A percentile compares a stretch with the other conserved stretches of the same genome.
These are phyloP conservation scores for Lactuca saligna DNA, from an alignment of 129 eudicot genomes.

Conservation along the genomic window DNA sequence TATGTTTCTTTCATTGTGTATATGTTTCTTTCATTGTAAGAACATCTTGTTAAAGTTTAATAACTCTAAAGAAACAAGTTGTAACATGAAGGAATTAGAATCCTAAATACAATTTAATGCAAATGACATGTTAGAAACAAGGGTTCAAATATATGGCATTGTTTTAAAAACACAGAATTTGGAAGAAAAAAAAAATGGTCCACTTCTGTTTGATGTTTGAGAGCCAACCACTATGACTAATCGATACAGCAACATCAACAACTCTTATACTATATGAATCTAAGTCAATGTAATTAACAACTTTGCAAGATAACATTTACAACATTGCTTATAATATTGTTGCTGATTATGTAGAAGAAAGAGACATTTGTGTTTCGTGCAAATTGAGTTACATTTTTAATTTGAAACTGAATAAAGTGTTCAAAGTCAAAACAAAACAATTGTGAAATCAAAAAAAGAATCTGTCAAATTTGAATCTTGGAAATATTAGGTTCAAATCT, in stretches of 20 bases:
- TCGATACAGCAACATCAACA: neutral
- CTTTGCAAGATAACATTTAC: neutral
- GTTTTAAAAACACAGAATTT: too few relatives aligned
- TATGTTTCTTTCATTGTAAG: neutral
- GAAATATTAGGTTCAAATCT: too few relatives aligned
- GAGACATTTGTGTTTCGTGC: neutral
- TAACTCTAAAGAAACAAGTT: neutral
- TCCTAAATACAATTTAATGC: neutral
- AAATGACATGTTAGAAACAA: neutral
- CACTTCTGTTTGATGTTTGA: neutral
- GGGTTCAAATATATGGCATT: neutral
- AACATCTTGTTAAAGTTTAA: neutral
- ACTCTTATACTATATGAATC: neutral
- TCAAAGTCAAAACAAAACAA: neutral
- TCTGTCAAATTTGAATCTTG: too few relatives aligned
- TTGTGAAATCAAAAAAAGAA: neutral
- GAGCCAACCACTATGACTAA: neutral
- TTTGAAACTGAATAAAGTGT: neutral
- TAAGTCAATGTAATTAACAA: neutral
- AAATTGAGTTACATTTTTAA: neutral
- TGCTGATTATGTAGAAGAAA: too few relatives aligned
- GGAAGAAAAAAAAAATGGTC: neutral
- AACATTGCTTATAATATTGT: neutral
- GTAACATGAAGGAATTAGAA: neutral
- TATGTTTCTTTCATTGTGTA: neutral